Evolutionary conservation across 2,329 filamentous ascomycete genomes (phyloP).

Genomic region (Botrytis deweyae): DNA sequence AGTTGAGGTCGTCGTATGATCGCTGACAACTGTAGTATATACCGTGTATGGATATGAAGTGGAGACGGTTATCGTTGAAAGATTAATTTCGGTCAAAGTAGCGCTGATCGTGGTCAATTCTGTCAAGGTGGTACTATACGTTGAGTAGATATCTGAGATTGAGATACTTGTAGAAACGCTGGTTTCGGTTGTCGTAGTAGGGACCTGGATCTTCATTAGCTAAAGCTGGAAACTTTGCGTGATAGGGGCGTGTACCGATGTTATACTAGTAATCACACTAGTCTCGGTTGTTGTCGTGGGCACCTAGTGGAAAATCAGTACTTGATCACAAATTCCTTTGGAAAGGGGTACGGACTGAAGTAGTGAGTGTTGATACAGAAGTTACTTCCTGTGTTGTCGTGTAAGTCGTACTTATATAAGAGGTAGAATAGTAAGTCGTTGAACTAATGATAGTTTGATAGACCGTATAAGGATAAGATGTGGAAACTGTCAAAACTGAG

Average conservation of each 20-base stretch:
- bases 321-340: background rate
- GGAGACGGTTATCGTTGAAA: background rate
- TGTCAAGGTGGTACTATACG: constrained; percentile 7
- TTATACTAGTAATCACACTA: background rate
- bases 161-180: constrained; percentile 9
- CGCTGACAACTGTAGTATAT: constrained; percentile 17
- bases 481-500: background rate
- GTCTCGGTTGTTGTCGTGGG: constrained; percentile 9
- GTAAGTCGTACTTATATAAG: constrained; percentile 10
- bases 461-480: constrained; percentile 10
- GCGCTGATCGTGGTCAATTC: constrained; percentile 1
- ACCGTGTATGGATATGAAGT: constrained; percentile 13
- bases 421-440: constrained; percentile 9
- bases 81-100: background rate
- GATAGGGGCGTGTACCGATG: background rate
- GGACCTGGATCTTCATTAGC: background rate
- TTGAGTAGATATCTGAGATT: constrained; percentile 15
- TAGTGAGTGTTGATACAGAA: background rate
- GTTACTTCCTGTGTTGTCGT: background rate
- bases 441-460: constrained; percentile 15
- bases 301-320: background rate
- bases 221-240: too few species aligned
- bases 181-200: constrained; percentile 10
- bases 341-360: background rate
- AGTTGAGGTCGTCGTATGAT: constrained; percentile 6